Percentiles rank a stretch among this genome's conserved stretches.
phyloP scores from a whole-genome alignment of 495 filamentous ascomycete species.

The Xanthoparmelia taractica region DNA sequence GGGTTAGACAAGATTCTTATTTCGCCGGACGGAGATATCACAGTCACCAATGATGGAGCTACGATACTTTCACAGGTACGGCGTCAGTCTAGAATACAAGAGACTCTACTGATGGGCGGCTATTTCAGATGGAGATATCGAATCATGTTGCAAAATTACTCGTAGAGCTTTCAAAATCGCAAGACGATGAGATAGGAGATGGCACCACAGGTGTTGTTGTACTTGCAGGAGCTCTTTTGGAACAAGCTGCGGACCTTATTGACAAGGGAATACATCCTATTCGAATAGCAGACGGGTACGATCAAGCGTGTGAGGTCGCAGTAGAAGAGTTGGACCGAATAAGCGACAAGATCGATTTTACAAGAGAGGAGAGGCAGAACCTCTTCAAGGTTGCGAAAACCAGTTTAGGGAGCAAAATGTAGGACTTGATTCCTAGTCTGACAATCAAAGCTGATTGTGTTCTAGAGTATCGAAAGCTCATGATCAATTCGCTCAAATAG shows the following conservation, averaged over 20 bases:
- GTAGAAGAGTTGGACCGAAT: constrained; percentile 86
- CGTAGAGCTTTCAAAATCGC: constrained; percentile 96
- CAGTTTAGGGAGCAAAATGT: constrained; percentile 96
- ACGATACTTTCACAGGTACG: constrained; percentile 83
- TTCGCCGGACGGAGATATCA: constrained; percentile 97
- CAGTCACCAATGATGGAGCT: constrained; percentile 97
- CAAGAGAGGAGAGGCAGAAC: constrained; percentile 66
- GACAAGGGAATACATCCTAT: constrained; percentile 99
- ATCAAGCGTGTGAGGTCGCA: constrained; percentile 93
- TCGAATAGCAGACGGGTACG: constrained; percentile 94
- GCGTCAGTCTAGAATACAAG: constrained; percentile 6
- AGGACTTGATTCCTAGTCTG: constrained; percentile 12
- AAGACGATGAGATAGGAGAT: constrained; percentile 98
- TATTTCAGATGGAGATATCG: constrained; percentile 87
- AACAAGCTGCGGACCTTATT: constrained; percentile 96
- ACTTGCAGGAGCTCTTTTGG: constrained; percentile 85
- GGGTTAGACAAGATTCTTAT: constrained; percentile 99
- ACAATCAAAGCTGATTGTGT: constrained; percentile 26
- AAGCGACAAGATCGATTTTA: constrained; percentile 83
- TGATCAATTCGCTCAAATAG: constrained; percentile 95
- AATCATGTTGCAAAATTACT: constrained; percentile 97
- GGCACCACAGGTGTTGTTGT: constrained; percentile 98
- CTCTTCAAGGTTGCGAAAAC: constrained; percentile 91
- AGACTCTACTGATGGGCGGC: constrained; percentile 23
- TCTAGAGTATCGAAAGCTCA: constrained; percentile 86